Percentiles rank a stretch among this genome's conserved stretches.
phyloP scores from a whole-genome alignment of 2,329 filamentous ascomycete genomes.

The Hymenoscyphus infarciens region DNA sequence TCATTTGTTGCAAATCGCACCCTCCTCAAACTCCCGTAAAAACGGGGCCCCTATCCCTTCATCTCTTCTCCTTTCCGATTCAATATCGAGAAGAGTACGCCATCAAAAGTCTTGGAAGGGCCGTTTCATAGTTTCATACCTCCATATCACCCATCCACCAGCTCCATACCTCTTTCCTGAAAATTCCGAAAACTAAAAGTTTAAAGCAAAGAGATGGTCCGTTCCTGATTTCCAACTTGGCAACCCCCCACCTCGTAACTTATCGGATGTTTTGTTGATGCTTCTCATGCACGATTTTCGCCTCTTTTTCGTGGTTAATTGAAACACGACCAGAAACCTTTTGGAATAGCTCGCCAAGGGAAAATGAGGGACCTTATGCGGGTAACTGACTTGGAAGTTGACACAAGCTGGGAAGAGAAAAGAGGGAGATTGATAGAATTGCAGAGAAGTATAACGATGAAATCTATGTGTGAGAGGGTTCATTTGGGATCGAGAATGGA shows the following conservation, averaged over 20 bases:
- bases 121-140: neutral
- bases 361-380: neutral
- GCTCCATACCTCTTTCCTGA: neutral
- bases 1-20: neutral
- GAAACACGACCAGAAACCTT: neutral
- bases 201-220: no score
- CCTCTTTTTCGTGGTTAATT: neutral
- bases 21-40: neutral
- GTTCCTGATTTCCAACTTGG: no score
- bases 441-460: neutral
- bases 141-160: neutral
- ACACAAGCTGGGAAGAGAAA: neutral
- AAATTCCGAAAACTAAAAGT: neutral
- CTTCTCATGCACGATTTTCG: no score
- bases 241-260: no score
- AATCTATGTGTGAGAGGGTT: neutral
- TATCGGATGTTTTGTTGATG: no score
- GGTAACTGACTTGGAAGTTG: slow-evolving; percentile 1
- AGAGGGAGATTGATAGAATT: neutral
- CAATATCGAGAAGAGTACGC: neutral
- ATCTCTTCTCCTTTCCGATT: neutral
- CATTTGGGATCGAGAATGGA: neutral
- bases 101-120: neutral
- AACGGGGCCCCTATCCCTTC: neutral
- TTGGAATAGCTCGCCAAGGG: neutral